Base-by-base conservation (phyloP, 2,329 filamentous ascomycete species). In the Fusarium burgessii region DNA sequence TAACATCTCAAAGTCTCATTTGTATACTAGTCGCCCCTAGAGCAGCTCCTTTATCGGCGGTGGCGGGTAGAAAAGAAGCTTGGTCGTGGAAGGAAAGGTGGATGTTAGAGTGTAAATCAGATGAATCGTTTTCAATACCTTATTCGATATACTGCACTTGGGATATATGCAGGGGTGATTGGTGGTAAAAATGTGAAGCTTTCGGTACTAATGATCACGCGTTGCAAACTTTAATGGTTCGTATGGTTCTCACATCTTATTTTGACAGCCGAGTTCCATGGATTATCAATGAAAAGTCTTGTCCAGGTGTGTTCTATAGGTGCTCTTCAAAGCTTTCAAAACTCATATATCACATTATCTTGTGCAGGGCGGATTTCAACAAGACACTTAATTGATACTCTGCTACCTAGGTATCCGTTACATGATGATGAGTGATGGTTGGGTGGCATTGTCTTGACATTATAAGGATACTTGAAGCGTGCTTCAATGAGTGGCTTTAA, bases 101-200 rank as follows among this genome's bases (percentile, higher is more conserved):
- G 75, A 77, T 74, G 77, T 79, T 82, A 83, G 82, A 84, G 82
- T 85, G 83, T 85, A 84, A 85, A 85, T 84, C 83, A 85, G 81
- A 82, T 81, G 80, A 82, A 79, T 76, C 75, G 78, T 83, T 82
- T 81, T 71, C 79, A 82, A 83, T 77, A 77, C 74, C 75, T 77
- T 77, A 63, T 75, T 76, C 67, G 62, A 76, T 59, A 72, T 68
- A 68, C 54, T 51, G 59, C 54, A 46, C 45, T 50, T 67, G 49
- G 42, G 42, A 56, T 45, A 38, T 43, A 36, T 62, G 52, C 45
- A 54, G 27, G 38, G 46, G 46, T 52, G 52, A 40, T 43, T 41
- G 41, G 41, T 40, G 40, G 36, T 45, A 35, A 55, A 51, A 33
- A 56, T 64, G 49, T 70, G 47, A 62, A 27, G 41, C n/a, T 58